phyloP scores from a whole-genome alignment of 768 basidiomycete species.

The Russula lepida region DNA sequence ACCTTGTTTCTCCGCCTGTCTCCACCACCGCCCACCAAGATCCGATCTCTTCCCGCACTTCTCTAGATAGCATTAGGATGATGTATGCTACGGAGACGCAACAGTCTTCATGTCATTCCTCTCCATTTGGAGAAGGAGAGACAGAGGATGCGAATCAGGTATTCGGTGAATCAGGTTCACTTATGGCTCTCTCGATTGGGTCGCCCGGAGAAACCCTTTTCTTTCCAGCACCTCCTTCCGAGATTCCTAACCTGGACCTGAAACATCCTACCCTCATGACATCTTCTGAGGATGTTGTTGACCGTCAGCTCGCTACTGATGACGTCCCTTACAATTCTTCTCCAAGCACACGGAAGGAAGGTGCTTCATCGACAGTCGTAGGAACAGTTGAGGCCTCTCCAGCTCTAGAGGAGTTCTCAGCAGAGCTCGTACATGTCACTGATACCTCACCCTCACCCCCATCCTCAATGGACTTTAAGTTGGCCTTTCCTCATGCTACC shows the following conservation, averaged over 20 bases:
- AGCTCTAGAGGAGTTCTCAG: background rate
- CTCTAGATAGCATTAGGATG: background rate
- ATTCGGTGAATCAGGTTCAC: background rate
- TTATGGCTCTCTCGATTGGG: background rate
- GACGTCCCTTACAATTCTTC: background rate
- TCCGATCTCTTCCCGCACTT: background rate
- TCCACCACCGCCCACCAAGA: background rate
- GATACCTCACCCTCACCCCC: background rate
- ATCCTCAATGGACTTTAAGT: background rate
- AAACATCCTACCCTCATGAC: too few relatives aligned
- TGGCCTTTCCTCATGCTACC: background rate
- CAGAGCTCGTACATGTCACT: background rate
- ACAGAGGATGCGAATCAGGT: background rate
- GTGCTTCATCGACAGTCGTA: background rate
- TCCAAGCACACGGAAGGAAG: background rate
- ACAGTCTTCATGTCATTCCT: background rate
- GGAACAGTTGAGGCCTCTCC: background rate
- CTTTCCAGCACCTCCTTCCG: background rate
- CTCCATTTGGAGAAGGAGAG: background rate
- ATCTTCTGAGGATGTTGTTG: background rate
- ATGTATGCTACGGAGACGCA: background rate
- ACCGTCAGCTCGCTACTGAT: background rate
- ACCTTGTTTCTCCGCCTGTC: background rate
- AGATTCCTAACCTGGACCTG: background rate
- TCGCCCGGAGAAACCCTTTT: conserved; percentile 1